Base-by-base conservation (phyloP, 495 filamentous ascomycete species). In the Aspergillus incahuasiensis region DNA sequence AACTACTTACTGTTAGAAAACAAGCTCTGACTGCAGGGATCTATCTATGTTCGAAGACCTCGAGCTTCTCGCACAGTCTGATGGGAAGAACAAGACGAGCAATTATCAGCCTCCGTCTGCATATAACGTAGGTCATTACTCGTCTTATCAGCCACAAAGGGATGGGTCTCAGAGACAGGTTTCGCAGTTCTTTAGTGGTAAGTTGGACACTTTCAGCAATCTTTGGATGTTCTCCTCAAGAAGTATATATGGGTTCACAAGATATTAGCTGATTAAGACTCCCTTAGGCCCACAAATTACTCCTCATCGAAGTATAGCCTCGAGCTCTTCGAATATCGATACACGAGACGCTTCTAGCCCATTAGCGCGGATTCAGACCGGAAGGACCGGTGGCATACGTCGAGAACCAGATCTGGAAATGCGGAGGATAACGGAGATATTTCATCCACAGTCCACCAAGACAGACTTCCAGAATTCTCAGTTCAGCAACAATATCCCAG, bases 51-150 rank as follows among this genome's bases (percentile, higher is more conserved):
- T 2, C 20, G 40, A 40, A 77, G 74, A 77, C 34, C 62, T 74
- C n/a, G 72, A 76, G 18, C 47, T 77, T 11, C 58, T 77, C 12
- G 70, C 73, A 9, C 69, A 70, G 25, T 61, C 71, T 2, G 46
- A 63, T 35, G 35, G 43, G 40, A 41, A 43, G n/a, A n/a, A n/a
- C n/a, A n/a, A n/a, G 9, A 6, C 44, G 15, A 42, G 44, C 12
- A 35, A n/a, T 24, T 47, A 53, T 11, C 5, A 35, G 5, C 32
- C 4, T 35, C 34, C 48, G 43, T 5, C 19, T 51, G 21, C 34
- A 30, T 40, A 49, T 0, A 34, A 48, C 12, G 25, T 30, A 16
- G 50, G 43, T 9, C 1, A 28, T 12, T 20, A 38, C 12, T 42
- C 52, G 9, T 16, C 30, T 15, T 22, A 48, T 39, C 22, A 52